These are phyloP conservation scores for Mastigamoeba balamuthi DNA, from an alignment of 78 protist genomes.

Conservation along the genomic window DNA sequence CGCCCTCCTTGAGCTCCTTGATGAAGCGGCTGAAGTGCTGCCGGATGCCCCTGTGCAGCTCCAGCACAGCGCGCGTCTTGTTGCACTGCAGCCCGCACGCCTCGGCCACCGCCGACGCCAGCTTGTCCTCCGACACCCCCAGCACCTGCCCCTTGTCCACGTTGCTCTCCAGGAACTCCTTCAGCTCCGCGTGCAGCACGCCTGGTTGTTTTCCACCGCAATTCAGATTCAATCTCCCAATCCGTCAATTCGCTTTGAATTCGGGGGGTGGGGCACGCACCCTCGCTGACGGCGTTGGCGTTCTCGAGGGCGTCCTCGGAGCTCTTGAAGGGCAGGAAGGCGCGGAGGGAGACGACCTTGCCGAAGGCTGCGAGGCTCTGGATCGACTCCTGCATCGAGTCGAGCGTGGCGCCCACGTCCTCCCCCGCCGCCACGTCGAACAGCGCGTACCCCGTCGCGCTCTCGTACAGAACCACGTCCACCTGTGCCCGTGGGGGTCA, in stretches of 20 bases:
- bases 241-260: neutral
- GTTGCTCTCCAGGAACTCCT: constrained; percentile 50
- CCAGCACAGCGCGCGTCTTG: constrained; percentile 10
- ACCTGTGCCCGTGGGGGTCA: no score
- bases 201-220: constrained; percentile 14
- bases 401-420: constrained; percentile 51
- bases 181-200: constrained; percentile 2
- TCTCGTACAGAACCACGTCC: constrained; percentile 67
- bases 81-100: neutral
- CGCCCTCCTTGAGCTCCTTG: constrained; percentile 33
- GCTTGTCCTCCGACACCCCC: constrained; percentile 72
- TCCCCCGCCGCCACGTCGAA: constrained; percentile 55
- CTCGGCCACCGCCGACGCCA: constrained; percentile 55
- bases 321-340: constrained; percentile 70
- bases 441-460: constrained; percentile 78
- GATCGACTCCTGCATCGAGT: constrained; percentile 34
- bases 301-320: constrained; percentile 83
- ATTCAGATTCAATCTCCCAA: no score
- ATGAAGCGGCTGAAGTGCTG: constrained; percentile 50
- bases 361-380: constrained; percentile 51
- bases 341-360: constrained; percentile 44
- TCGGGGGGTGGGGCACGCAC: constrained; percentile 6
- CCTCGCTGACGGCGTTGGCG: constrained; percentile 77
- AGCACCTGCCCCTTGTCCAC: constrained; percentile 48
- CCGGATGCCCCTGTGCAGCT: constrained; percentile 82